These are phyloP conservation scores for Asparagopsis taxiformis DNA, from an alignment of 31 red algal species.

Conservation along the genomic window DNA sequence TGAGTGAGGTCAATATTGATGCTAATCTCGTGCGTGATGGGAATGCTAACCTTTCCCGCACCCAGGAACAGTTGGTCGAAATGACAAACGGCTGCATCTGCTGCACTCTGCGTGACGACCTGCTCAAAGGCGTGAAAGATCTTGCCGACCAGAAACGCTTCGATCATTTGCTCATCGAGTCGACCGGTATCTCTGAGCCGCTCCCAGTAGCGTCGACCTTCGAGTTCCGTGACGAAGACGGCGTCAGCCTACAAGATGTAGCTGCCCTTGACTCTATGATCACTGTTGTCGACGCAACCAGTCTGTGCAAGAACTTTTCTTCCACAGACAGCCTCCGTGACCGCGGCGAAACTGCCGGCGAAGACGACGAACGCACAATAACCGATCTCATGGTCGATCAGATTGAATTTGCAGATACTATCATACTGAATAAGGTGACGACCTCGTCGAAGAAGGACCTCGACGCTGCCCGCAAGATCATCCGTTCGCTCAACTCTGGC, in stretches of 20 bases:
- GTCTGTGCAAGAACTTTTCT: constrained; percentile 17
- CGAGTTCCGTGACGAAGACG: constrained; percentile 15
- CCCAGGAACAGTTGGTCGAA: constrained; percentile 50
- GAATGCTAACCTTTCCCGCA: constrained; percentile 10
- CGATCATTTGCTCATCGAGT: constrained; percentile 68
- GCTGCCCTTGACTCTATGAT: constrained; percentile 53
- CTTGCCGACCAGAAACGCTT: constrained; percentile 19
- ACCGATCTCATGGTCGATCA: constrained; percentile 31
- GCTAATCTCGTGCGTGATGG: constrained; percentile 33
- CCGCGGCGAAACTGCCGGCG: constrained; percentile 1
- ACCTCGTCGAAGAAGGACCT: constrained; percentile 2
- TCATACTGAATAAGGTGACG: constrained; percentile 51
- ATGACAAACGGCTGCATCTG: constrained; percentile 77
- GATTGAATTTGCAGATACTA: constrained; percentile 56
- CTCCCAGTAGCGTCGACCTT: constrained; percentile 23
- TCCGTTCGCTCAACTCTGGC: constrained; percentile 37
- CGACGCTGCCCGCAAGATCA: constrained; percentile 22
- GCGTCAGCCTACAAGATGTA: constrained; percentile 6
- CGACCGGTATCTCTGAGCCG: constrained; percentile 69
- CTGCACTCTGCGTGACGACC: constrained; percentile 59
- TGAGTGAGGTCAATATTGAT: constrained; percentile 76
- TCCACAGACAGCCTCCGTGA: constrained; percentile 23
- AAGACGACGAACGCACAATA: constrained; percentile 32
- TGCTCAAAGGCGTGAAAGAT: constrained; percentile 20
- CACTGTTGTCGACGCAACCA: constrained; percentile 58